Base-by-base conservation (phyloP, 164 flowering plant genomes). In the Kalanchoe fedtschenkoi region DNA sequence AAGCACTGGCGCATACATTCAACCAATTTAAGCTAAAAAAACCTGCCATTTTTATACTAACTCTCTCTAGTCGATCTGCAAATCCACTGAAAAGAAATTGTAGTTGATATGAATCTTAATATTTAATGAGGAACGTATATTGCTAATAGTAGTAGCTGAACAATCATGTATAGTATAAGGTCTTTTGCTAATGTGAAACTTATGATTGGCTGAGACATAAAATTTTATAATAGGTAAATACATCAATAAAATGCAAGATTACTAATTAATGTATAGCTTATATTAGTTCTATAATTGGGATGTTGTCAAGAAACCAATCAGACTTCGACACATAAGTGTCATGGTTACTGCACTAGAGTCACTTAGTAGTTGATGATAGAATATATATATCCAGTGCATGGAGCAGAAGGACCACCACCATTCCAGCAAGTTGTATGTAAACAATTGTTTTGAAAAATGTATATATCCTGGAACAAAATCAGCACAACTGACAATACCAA, bases 371-470 rank as follows among this genome's bases (percentile, higher is more conserved):
- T 13, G 32, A 51, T 47, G 22, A 47, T 21, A 47, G 21, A 47
- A 47, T 47, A 13, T 13, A 47, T n/a, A n/a, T n/a, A n/a, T n/a
- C n/a, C 22, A 17, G 51, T 44, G 1, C 4, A 17, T 17, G 54
- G 56, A 51, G 32, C 56, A 44, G n/a, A n/a, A n/a, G n/a, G n/a
- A n/a, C n/a, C 51, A 51, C 56, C 55, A 47, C 30, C 56, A 51
- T 51, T 51, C 56, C 32, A 51, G 30, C 56, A 26, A 51, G 56
- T 47, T 51, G 15, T 13, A 24, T 30, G 1, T 51, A 51, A 26
- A 51, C 3, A 51, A 51, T 24, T 51, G 30, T n/a, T n/a, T n/a
- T n/a, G n/a, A n/a, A n/a, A n/a, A n/a, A n/a, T 51, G 32, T 51
- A 51, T 51, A 51, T 26, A 51, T 51, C 56, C 28, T 6, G 9